Conservation (phyloP, 2,329 filamentous ascomycete species). For the Aspergillaceae sp. region DNA sequence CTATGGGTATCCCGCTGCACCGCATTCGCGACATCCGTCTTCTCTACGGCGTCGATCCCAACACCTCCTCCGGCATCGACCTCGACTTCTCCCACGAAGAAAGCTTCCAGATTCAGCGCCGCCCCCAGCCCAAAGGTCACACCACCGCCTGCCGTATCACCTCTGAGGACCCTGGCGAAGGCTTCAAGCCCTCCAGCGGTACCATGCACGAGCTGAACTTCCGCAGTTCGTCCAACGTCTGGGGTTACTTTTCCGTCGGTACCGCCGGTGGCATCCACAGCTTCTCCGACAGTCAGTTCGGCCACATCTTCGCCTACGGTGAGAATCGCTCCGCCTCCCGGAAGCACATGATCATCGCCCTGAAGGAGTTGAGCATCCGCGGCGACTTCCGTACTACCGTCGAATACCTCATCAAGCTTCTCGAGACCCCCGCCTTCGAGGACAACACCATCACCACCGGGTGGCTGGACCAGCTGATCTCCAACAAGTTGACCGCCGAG, state of each 20-base stretch:
- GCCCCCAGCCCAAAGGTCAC: constrained; percentile 89
- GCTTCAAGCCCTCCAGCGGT: constrained; percentile 98
- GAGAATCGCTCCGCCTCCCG: constrained; percentile 93
- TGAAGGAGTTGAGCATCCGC: constrained; percentile 98
- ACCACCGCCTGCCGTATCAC: constrained; percentile 98
- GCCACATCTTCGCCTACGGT: constrained; percentile 98
- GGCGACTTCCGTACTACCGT: constrained; percentile 98
- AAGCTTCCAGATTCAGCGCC: constrained; percentile 74
- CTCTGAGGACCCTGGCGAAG: constrained; percentile 95
- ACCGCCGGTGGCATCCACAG: constrained; percentile 96
- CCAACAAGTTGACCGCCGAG: constrained; percentile 93
- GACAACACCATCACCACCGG: constrained; percentile 98
- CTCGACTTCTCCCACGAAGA: constrained; percentile 88
- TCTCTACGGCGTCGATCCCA: constrained; percentile 90
- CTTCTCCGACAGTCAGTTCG: constrained; percentile 98
- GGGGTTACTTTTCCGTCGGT: constrained; percentile 99
- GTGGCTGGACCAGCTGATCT: constrained; percentile 97
- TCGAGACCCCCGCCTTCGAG: constrained; percentile 96
- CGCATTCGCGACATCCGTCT: constrained; percentile 92
- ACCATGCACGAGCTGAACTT: constrained; percentile 99
- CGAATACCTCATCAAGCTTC: constrained; percentile 96
- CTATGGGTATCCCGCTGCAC: constrained; percentile 95
- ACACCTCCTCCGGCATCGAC: constrained; percentile 78
- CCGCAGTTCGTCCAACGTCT: constrained; percentile 95
- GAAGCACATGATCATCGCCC: constrained; percentile 97